phyloP scores from a whole-genome alignment of 2,329 filamentous ascomycete genomes.

The Talaromyces sp. region DNA sequence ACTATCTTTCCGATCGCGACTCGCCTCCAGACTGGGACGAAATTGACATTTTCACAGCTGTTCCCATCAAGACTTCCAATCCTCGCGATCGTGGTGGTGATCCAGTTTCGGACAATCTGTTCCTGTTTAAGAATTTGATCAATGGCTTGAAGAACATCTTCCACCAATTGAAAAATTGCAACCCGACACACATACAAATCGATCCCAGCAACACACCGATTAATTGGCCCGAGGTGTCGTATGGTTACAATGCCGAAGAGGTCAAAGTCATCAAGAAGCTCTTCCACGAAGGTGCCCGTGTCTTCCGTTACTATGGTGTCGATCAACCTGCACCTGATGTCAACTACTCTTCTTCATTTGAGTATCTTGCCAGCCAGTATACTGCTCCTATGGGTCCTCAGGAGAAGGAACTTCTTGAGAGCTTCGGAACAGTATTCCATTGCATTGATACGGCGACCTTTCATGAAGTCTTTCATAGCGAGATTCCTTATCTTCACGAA shows the following conservation, averaged over 20 bases:
- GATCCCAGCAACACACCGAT: slow-evolving; percentile 74
- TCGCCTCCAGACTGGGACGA: slow-evolving; percentile 91
- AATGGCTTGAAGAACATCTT: slow-evolving; percentile 96
- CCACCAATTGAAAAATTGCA: slow-evolving; percentile 88
- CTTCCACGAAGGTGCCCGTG: slow-evolving; percentile 91
- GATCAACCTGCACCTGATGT: slow-evolving; percentile 72
- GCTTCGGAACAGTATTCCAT: slow-evolving; percentile 97
- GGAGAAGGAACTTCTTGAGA: slow-evolving; percentile 95
- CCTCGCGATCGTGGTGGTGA: slow-evolving; percentile 84
- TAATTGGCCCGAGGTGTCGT: slow-evolving; percentile 94
- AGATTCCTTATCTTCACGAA: slow-evolving; percentile 93
- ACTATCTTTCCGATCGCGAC: slow-evolving; percentile 79
- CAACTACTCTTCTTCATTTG: slow-evolving; percentile 74
- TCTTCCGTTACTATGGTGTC: slow-evolving; percentile 95
- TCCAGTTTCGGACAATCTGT: slow-evolving; percentile 94
- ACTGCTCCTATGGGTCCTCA: slow-evolving; percentile 92
- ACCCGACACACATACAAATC: slow-evolving; percentile 64
- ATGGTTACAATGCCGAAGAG: slow-evolving; percentile 95
- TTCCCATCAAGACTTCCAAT: slow-evolving; percentile 93
- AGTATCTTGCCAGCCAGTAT: slow-evolving; percentile 91
- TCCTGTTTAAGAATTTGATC: slow-evolving; percentile 93
- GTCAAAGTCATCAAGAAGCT: slow-evolving; percentile 95
- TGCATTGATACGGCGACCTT: slow-evolving; percentile 98
- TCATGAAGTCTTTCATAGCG: slow-evolving; percentile 95
- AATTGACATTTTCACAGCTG: slow-evolving; percentile 93